Evolutionary conservation across 2,329 filamentous ascomycete species (phyloP).

Genomic region (Aspergillus sp.): DNA sequence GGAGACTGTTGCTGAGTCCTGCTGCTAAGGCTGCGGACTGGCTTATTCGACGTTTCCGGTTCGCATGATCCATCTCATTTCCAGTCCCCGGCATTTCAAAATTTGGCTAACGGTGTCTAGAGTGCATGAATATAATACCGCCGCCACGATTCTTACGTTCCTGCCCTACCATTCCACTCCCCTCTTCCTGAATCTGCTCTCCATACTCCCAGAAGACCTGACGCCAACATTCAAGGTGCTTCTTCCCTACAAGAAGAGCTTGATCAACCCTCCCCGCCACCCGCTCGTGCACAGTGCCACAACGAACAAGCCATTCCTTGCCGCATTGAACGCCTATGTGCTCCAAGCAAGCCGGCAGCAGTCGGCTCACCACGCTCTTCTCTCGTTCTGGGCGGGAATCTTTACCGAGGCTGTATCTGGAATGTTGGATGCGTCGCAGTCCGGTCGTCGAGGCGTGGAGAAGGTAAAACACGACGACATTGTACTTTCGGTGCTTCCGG

Average conservation of each 20-base stretch:
- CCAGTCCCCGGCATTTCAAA: neutral
- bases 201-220: conserved; percentile 73
- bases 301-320: conserved; percentile 73
- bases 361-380: conserved; percentile 71
- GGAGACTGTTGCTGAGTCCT: conserved; percentile 76
- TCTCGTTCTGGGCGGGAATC: conserved; percentile 89
- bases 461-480: conserved; percentile 76
- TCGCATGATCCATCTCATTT: conserved; percentile 24
- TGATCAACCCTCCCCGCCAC: conserved; percentile 73
- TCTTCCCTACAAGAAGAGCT: conserved; percentile 76
- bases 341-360: conserved; percentile 68
- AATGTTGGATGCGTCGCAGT: conserved; percentile 73
- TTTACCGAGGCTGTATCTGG: conserved; percentile 81
- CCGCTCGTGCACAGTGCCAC: conserved; percentile 80
- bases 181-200: conserved; percentile 79
- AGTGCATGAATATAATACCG: conserved; percentile 87
- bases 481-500: conserved; percentile 64
- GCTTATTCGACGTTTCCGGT: conserved; percentile 89
- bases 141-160: conserved; percentile 75
- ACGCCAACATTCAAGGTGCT: conserved; percentile 79
- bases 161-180: conserved; percentile 87
- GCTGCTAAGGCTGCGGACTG: conserved; percentile 92
- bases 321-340: conserved; percentile 73
- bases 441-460: conserved; percentile 73
- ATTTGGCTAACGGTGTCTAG: conserved; percentile 46